Evolutionary conservation across 768 basidiomycete genomes (phyloP), one percentile per base, ranked within the genome.

Genomic region (Podaxis rugospora): DNA sequence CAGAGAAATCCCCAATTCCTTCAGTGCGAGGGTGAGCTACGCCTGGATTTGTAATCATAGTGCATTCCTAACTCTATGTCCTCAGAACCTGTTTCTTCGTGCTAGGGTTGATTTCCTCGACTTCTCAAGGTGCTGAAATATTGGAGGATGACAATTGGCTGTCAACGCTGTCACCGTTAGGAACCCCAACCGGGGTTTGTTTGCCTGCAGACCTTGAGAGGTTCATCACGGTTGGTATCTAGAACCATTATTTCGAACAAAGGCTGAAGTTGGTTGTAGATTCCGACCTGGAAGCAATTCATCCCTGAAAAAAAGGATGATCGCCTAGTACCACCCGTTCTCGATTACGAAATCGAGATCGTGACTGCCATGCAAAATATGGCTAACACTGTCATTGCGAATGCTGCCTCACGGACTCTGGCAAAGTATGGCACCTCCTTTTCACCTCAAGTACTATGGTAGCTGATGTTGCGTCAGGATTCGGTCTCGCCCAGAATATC

Each of bases 51-150:
- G 18, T 39, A 25, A 3, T 28, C 18, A n/a, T n/a, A 28, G 13
- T 21, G 18, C 39, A 46, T 44, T 9, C 32, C 55, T 64, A 4
- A 53, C 10, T 10, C 47, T 47, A 14, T 27, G 32, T 42, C n/a
- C 9, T 44, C 66, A 98, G 96, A 14, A 98, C 97, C 2, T 96
- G 95, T 69, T 98, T 95, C 77, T 98, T 93, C 66, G 93, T 97
- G 4, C 79, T 99, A 6, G 95, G 95, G 1, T 78, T 98, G 51
- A 89, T 98, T 54, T 94, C 95, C 2, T 90, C 91, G 0, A 98
- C 96, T 0, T 82, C 86, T 1, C 89, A 93, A 76, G 97, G 97
- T 1, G 90, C 93, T 2, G 96, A 98, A 72, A 88, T 98, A 55
- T 74, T 99, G 28, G 91, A 93, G 55, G 96, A 98, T 67, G 92